These are phyloP conservation scores for Rubia balearica DNA, from an alignment of 305 asterid species.

Conservation along the genomic window DNA sequence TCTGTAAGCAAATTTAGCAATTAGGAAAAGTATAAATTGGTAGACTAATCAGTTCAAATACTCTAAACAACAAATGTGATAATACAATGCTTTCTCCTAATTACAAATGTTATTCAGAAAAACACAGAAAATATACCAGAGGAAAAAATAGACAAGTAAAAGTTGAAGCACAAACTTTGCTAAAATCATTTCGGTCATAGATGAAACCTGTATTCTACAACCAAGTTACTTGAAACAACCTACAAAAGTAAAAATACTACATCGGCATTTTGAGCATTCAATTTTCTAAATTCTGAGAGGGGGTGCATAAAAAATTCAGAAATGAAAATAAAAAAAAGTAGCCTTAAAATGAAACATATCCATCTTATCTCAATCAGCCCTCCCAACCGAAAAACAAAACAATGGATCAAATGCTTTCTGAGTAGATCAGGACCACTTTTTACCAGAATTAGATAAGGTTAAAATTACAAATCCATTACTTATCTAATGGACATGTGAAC, in stretches of 20 bases:
- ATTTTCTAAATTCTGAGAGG: neutral
- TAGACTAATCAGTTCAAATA: neutral
- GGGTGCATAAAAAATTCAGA: neutral
- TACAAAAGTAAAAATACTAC: constrained; percentile 41
- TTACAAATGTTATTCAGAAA: neutral
- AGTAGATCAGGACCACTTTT: no score
- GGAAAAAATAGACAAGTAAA: constrained; percentile 8
- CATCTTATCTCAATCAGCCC: no score
- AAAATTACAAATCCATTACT: no score
- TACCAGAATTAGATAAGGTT: no score
- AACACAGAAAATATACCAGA: no score
- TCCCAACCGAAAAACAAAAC: no score
- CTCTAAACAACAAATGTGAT: neutral
- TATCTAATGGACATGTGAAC: no score
- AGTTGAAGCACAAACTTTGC: constrained; percentile 55
- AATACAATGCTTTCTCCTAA: neutral
- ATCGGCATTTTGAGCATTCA: constrained; percentile 12
- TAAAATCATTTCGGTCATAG: constrained; percentile 60
- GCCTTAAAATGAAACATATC: no score
- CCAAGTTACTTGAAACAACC: constrained; percentile 93
- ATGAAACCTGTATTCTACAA: constrained; percentile 70
- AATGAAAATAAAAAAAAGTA: no score
- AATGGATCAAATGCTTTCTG: no score
- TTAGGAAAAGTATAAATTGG: neutral
- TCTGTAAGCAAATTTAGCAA: neutral